Evolutionary conservation across 768 basidiomycete genomes (phyloP).

Genomic region (Pholiota molesta): DNA sequence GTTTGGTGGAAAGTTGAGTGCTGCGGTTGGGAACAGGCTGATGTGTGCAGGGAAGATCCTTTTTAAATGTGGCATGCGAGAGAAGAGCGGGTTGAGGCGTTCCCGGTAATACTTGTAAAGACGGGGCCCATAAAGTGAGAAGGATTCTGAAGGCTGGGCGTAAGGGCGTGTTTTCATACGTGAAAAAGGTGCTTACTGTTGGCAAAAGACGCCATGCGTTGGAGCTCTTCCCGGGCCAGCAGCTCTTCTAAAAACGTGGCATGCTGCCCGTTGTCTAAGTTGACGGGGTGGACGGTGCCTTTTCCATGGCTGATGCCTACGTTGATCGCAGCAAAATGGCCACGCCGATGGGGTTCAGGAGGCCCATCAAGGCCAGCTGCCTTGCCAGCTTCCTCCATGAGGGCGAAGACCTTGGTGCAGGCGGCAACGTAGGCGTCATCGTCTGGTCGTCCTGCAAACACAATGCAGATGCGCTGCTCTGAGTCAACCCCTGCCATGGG

Average conservation of each 20-base stretch:
- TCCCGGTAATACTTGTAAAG: not conserved
- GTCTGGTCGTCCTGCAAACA: too few relatives aligned
- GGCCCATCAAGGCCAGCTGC: not conserved
- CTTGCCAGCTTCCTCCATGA: too few relatives aligned
- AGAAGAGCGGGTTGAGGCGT: not conserved
- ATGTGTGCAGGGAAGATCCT: not conserved
- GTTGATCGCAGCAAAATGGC: not conserved
- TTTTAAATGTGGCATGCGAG: not conserved
- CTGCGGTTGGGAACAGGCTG: not conserved
- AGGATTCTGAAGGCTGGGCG: too few relatives aligned
- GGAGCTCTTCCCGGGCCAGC: not conserved
- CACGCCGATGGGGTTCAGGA: not conserved
- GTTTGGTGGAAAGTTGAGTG: not conserved
- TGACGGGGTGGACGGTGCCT: not conserved
- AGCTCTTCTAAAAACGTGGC: too few relatives aligned
- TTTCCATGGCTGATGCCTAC: not conserved
- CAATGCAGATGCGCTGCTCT: too few relatives aligned
- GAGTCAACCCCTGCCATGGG: too few relatives aligned
- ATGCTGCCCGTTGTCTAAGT: not conserved
- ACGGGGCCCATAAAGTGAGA: not conserved
- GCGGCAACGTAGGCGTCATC: too few relatives aligned
- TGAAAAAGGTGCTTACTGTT: not conserved
- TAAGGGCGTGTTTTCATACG: too few relatives aligned
- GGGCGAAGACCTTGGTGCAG: too few relatives aligned
- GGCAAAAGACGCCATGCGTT: not conserved